phyloP scores from a whole-genome alignment of 2,329 filamentous ascomycete species.

The Blumeria graminis region DNA sequence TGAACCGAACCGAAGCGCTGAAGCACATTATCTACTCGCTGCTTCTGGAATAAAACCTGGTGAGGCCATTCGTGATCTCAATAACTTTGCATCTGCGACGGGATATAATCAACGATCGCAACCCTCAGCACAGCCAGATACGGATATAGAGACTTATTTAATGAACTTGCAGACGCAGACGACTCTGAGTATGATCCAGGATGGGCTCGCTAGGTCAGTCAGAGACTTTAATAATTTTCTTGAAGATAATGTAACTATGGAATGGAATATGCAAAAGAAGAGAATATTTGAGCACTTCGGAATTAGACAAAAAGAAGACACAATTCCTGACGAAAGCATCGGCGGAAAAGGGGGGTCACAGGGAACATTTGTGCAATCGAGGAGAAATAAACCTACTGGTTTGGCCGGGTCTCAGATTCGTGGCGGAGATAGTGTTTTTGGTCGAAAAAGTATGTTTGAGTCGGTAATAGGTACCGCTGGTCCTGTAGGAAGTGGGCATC shows the following conservation, averaged over 20 bases:
- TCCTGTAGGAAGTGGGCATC: constrained; percentile 33
- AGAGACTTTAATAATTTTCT: constrained; percentile 84
- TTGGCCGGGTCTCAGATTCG: constrained; percentile 13
- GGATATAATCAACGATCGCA: constrained; percentile 18
- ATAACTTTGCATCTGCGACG: constrained; percentile 41
- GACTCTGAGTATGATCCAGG: constrained; percentile 71
- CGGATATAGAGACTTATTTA: constrained; percentile 57
- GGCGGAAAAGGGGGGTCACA: constrained; percentile 20
- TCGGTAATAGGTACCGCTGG: constrained; percentile 71
- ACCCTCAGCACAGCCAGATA: constrained; percentile 22
- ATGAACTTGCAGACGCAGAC: constrained; percentile 74
- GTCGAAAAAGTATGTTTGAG: constrained; percentile 46
- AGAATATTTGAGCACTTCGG: constrained; percentile 94
- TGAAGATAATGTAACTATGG: constrained; percentile 81
- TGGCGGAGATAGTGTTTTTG: constrained; percentile 31
- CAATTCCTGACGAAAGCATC: constrained; percentile 18
- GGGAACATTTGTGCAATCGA: constrained; percentile 35
- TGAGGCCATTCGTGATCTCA: constrained; percentile 65
- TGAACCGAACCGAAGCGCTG: constrained; percentile 22
- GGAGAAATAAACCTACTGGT: constrained; percentile 23
- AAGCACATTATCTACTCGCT: constrained; percentile 70
- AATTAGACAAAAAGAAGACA: constrained; percentile 35
- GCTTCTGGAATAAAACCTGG: constrained; percentile 82
- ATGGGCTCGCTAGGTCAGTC: constrained; percentile 72
- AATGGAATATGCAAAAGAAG: constrained; percentile 86